A percentile compares a stretch with the other conserved stretches of the same genome.
phyloP scores from a whole-genome alignment of 129 eudicot species.

The Ambrosia trifida region DNA sequence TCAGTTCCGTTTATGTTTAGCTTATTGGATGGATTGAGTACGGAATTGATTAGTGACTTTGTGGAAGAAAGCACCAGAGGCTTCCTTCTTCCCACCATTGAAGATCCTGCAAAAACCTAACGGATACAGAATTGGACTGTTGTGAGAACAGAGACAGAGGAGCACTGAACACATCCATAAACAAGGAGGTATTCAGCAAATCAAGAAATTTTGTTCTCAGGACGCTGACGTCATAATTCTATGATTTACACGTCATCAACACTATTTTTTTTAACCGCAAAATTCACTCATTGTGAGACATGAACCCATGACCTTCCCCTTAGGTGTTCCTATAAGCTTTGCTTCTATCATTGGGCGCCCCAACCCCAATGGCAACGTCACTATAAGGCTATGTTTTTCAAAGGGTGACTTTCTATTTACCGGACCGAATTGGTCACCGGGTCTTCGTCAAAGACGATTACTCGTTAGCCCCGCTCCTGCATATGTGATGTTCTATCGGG shows the following conservation, averaged over 20 bases:
- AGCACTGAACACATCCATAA: neutral
- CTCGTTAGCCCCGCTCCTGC: no score
- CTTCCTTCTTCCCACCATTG: constrained; percentile 80
- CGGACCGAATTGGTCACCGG: no score
- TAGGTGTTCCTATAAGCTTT: no score
- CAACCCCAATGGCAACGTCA: no score
- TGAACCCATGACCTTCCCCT: no score
- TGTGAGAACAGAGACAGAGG: neutral
- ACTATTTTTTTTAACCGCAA: no score
- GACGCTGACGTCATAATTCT: constrained; percentile 12
- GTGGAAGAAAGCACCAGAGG: constrained; percentile 90
- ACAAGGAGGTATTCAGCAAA: constrained; percentile 23
- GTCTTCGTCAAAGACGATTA: no score
- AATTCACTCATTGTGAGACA: no score
- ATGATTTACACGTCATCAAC: constrained; percentile 22
- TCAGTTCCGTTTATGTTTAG: constrained; percentile 21
- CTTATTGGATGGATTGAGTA: constrained; percentile 39
- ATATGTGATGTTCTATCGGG: no score
- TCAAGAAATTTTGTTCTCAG: constrained; percentile 9
- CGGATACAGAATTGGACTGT: neutral
- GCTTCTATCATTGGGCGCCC: no score
- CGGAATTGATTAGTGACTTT: constrained; percentile 58
- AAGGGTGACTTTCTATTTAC: no score
- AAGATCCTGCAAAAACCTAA: constrained; percentile 8
- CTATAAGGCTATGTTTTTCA: no score